Conservation (phyloP, 2,329 filamentous ascomycete species). For the Venturia pyrina region DNA sequence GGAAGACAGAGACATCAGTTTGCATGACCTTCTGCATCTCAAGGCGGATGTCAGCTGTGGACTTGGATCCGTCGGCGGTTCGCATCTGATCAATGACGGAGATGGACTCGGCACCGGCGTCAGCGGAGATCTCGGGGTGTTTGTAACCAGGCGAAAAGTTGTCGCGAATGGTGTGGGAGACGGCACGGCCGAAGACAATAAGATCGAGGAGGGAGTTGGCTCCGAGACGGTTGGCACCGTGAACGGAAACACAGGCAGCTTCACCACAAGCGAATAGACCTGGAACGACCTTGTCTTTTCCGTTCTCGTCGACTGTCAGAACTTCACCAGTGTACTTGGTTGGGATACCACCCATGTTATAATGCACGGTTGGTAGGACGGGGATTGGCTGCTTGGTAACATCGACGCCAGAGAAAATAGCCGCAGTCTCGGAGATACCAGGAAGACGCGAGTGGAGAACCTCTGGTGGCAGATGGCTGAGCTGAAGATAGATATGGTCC, state of each 20-base stretch:
- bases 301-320: conserved; percentile 72
- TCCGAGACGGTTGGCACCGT: conserved; percentile 94
- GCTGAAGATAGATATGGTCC: conserved; percentile 97
- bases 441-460: conserved; percentile 92
- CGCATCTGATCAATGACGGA: conserved; percentile 76
- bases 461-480: conserved; percentile 87
- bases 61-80: conserved; percentile 74
- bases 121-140: conserved; percentile 69
- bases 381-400: conserved; percentile 96
- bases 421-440: conserved; percentile 96
- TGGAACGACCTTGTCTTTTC: conserved; percentile 86
- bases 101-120: conserved; percentile 83
- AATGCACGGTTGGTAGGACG: conserved; percentile 93
- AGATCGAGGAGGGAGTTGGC: conserved; percentile 97
- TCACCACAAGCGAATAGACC: conserved; percentile 95
- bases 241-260: conserved; percentile 93
- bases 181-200: conserved; percentile 94
- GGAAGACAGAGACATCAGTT: conserved; percentile 92
- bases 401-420: conserved; percentile 94
- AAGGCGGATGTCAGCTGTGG: conserved; percentile 76
- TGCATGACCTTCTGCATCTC: conserved; percentile 99
- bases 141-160: conserved; percentile 77
- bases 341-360: conserved; percentile 99
- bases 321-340: conserved; percentile 97
- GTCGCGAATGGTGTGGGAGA: conserved; percentile 93